A percentile compares a stretch with the other conserved stretches of the same genome.
Conservation (phyloP, 1,284 basidiomycete genomes). For the Microbotryum scabiosae region DNA sequence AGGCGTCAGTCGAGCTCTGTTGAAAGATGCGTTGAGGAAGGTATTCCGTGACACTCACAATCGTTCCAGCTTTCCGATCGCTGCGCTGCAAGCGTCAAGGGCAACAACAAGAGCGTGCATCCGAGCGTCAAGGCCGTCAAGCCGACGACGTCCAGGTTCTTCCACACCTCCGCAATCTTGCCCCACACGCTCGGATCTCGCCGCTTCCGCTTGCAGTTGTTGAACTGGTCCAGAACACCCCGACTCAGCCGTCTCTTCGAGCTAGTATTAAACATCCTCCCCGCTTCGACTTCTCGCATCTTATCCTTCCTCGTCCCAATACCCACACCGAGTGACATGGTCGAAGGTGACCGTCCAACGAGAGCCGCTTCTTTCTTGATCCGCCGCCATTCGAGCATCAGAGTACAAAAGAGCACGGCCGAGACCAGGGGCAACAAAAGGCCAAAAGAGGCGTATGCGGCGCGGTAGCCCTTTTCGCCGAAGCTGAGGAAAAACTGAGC, state of each 20-base stretch:
- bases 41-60: constrained; percentile 17
- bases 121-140: constrained; percentile 32
- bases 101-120: constrained; percentile 31
- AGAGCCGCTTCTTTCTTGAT: constrained; percentile 10
- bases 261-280: too few relatives aligned
- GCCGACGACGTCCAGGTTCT: constrained; percentile 33
- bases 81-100: constrained; percentile 33
- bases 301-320: constrained; percentile 14
- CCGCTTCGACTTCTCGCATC: background rate
- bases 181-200: constrained; percentile 8
- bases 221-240: too few relatives aligned
- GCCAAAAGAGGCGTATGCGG: constrained; percentile 34
- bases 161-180: constrained; percentile 20
- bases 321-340: constrained; percentile 15
- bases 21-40: background rate
- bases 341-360: constrained; percentile 10
- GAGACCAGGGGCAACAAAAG: constrained; percentile 34
- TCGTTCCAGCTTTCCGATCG: constrained; percentile 28
- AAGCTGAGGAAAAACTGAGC: constrained; percentile 30
- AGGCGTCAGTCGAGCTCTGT: background rate
- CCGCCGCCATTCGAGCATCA: constrained; percentile 25
- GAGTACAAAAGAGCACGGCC: constrained; percentile 23
- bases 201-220: too few relatives aligned
- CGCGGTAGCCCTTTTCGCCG: constrained; percentile 34
- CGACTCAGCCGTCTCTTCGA: too few relatives aligned